These are phyloP conservation scores for Yamadazyma membranifaciens DNA, from an alignment of 1,139 yeast species.

Conservation along the genomic window DNA sequence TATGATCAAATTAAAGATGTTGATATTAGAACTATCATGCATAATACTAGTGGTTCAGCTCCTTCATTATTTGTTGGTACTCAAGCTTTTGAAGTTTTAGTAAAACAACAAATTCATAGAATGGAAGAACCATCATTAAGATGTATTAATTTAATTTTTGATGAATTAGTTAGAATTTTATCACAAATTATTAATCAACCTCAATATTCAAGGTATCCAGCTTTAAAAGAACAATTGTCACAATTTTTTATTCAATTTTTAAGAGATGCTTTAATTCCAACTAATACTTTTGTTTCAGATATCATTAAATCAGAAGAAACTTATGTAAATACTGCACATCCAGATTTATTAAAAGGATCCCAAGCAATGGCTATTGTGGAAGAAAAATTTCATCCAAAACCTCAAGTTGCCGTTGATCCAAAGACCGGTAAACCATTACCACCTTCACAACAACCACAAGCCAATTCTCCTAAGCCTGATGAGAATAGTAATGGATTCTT, in stretches of 20 bases:
- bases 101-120: slow-evolving; percentile 89
- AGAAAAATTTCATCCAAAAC: slow-evolving; percentile 82
- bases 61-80: slow-evolving; percentile 98
- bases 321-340: slow-evolving; percentile 96
- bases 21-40: slow-evolving; percentile 96
- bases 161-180: slow-evolving; percentile 87
- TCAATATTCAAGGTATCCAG: slow-evolving; percentile 85
- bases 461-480: slow-evolving; percentile 24
- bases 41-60: slow-evolving; percentile 94
- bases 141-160: slow-evolving; percentile 88
- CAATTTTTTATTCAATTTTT: slow-evolving; percentile 77
- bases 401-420: slow-evolving; percentile 83
- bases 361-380: slow-evolving; percentile 95
- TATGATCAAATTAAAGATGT: slow-evolving; percentile 96
- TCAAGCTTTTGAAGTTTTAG: slow-evolving; percentile 94
- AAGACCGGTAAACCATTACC: slow-evolving; percentile 83
- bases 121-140: slow-evolving; percentile 93
- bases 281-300: slow-evolving; percentile 81
- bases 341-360: slow-evolving; percentile 90
- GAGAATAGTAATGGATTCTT: slow-evolving; percentile 71
- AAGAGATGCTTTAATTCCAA: slow-evolving; percentile 78
- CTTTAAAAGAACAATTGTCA: slow-evolving; percentile 80
- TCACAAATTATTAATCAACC: slow-evolving; percentile 82
- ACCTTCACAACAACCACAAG: slow-evolving; percentile 36
- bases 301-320: slow-evolving; percentile 85